Conservation (phyloP, 805 yeast species). For the Hanseniaspora osmophila region DNA sequence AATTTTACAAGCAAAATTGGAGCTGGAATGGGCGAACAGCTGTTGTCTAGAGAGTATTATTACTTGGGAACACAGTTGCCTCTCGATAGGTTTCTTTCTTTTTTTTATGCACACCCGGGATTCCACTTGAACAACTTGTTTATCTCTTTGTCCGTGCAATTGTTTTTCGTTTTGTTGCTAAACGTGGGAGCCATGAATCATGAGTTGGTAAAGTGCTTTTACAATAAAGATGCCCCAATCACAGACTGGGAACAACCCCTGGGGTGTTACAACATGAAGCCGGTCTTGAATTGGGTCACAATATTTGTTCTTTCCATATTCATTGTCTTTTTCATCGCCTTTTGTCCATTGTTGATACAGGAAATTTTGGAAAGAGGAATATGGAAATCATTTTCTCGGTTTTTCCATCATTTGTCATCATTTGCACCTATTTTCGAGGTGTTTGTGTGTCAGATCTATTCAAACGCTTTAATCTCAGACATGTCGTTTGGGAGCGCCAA, state of each 20-base stretch:
- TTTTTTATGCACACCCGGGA: conserved; percentile 94
- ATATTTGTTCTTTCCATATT: conserved; percentile 80
- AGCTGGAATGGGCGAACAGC: conserved; percentile 97
- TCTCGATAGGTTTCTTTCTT: conserved; percentile 76
- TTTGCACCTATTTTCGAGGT: conserved; percentile 88
- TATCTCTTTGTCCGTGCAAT: conserved; percentile 73
- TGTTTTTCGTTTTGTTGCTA: conserved; percentile 67
- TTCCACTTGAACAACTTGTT: conserved; percentile 85
- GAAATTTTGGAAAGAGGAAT: conserved; percentile 79
- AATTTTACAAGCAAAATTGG: conserved; percentile 94
- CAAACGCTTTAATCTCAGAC: conserved; percentile 61
- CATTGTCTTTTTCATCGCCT: conserved; percentile 85
- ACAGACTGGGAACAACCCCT: conserved; percentile 62
- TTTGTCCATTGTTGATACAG: conserved; percentile 75
- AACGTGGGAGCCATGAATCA: conserved; percentile 67
- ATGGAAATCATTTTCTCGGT: conserved; percentile 56
- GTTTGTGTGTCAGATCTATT: conserved; percentile 85
- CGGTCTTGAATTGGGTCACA: conserved; percentile 82
- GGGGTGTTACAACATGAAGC: conserved; percentile 77
- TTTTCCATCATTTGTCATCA: conserved; percentile 64
- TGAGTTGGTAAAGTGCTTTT: conserved; percentile 57
- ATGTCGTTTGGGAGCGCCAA: conserved; percentile 83
- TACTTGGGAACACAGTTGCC: conserved; percentile 83
- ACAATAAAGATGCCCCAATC: conserved; percentile 50
- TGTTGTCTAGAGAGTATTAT: conserved; percentile 81